A percentile compares a stretch with the other conserved stretches of the same genome.
Evolutionary conservation across 805 yeast genomes (phyloP).

Genomic region (Lipomyces orientalis): DNA sequence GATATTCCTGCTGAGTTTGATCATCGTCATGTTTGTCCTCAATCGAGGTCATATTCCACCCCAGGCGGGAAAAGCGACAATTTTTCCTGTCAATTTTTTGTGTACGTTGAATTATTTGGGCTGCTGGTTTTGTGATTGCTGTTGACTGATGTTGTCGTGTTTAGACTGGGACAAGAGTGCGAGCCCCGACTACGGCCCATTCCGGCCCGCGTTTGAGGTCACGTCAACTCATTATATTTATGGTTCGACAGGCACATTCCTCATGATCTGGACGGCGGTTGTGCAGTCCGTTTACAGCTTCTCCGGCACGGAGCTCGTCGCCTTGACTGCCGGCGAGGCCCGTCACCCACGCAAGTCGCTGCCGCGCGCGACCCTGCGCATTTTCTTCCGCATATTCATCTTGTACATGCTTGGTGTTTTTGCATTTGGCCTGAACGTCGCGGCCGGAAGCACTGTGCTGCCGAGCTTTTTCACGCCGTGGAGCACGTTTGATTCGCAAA

Average conservation of each 20-base stretch:
- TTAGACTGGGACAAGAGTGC: constrained; percentile 23
- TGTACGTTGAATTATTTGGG: constrained; percentile 12
- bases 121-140: neutral
- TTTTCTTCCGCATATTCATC: constrained; percentile 76
- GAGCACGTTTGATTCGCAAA: constrained; percentile 54
- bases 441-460: constrained; percentile 20
- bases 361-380: constrained; percentile 78
- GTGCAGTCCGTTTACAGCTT: constrained; percentile 79
- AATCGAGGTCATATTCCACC: constrained; percentile 49
- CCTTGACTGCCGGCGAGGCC: constrained; percentile 79
- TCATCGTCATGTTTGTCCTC: constrained; percentile 61
- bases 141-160: neutral
- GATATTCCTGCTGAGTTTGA: constrained; percentile 62
- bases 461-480: constrained; percentile 35
- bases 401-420: constrained; percentile 68
- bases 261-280: constrained; percentile 72
- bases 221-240: constrained; percentile 12
- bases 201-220: constrained; percentile 27
- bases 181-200: constrained; percentile 29
- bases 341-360: constrained; percentile 67
- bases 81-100: constrained; percentile 29
- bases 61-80: constrained; percentile 18
- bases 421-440: constrained; percentile 67
- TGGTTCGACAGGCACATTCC: constrained; percentile 49
- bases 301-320: constrained; percentile 75